Conservation (phyloP, 371 early-diverging fungal genomes). For the Mucor mucedo region DNA sequence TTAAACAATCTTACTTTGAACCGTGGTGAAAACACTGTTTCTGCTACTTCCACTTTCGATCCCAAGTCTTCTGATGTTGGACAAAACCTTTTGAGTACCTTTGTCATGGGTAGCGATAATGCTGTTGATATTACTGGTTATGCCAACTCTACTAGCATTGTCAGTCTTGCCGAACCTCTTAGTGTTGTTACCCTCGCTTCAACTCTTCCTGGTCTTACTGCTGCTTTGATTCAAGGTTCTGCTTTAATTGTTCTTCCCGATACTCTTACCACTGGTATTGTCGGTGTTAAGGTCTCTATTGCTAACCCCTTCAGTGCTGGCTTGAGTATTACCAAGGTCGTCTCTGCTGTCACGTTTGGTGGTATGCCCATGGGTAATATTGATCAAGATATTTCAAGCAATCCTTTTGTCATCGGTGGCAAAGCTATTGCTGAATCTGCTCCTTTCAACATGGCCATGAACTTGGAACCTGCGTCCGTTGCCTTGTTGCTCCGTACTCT, state of each 20-base stretch:
- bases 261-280: constrained; percentile 47
- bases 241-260: constrained; percentile 48
- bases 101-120: constrained; percentile 60
- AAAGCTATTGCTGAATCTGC: constrained; percentile 40
- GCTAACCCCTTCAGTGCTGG: constrained; percentile 65
- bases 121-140: constrained; percentile 54
- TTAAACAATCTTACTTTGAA: constrained; percentile 51
- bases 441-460: constrained; percentile 44
- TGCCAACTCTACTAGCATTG: constrained; percentile 51
- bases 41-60: constrained; percentile 55
- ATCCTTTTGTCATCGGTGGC: constrained; percentile 44
- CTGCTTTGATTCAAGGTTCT: constrained; percentile 53
- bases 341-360: constrained; percentile 52
- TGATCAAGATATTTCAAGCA: constrained; percentile 49
- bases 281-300: constrained; percentile 57
- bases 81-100: constrained; percentile 55
- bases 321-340: constrained; percentile 53
- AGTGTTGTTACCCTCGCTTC: constrained; percentile 49
- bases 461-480: constrained; percentile 50
- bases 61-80: constrained; percentile 58
- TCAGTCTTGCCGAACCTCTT: constrained; percentile 53
- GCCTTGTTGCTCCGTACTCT: constrained; percentile 53
- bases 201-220: constrained; percentile 57
- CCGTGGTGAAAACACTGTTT: constrained; percentile 55
- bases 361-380: constrained; percentile 62